Conservation (phyloP, 2,329 filamentous ascomycete species). For the Blastomyces gilchristii region DNA sequence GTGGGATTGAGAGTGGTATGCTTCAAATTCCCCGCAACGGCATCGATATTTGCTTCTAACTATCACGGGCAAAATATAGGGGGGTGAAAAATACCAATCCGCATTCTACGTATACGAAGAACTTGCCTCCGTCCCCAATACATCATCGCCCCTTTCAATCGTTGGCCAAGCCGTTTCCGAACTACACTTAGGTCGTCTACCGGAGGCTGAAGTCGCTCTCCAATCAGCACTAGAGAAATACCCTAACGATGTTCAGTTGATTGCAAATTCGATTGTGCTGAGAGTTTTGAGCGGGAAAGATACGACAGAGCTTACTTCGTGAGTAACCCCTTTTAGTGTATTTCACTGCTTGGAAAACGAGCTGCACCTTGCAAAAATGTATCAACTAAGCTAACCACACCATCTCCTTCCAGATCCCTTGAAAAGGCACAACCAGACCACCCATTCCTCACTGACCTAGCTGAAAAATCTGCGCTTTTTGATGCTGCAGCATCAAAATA, state of each 20-base stretch:
- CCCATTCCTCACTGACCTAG: constrained; percentile 59
- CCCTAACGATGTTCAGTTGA: constrained; percentile 57
- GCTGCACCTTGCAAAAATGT: not conserved
- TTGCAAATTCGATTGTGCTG: constrained; percentile 76
- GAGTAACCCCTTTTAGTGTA: constrained; percentile 23
- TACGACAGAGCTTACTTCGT: constrained; percentile 51
- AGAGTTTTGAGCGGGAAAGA: constrained; percentile 68
- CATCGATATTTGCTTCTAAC: not conserved
- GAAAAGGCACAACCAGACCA: constrained; percentile 54
- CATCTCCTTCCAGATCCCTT: constrained; percentile 26
- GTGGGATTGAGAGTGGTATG: constrained; percentile 74
- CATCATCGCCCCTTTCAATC: constrained; percentile 63
- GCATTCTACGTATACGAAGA: constrained; percentile 98
- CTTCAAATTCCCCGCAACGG: not conserved
- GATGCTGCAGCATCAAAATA: constrained; percentile 81
- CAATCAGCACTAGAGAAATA: constrained; percentile 70
- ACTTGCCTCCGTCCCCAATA: constrained; percentile 75
- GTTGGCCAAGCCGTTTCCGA: constrained; percentile 86
- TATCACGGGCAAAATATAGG: constrained; percentile 41
- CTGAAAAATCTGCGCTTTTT: constrained; percentile 79
- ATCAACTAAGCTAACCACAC: constrained; percentile 16
- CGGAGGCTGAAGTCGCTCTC: constrained; percentile 80
- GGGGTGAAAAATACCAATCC: constrained; percentile 91
- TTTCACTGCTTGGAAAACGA: not conserved
- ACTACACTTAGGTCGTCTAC: constrained; percentile 74